Conservation (phyloP, 2,329 filamentous ascomycete genomes). For the Phaeoacremonium minimum region DNA sequence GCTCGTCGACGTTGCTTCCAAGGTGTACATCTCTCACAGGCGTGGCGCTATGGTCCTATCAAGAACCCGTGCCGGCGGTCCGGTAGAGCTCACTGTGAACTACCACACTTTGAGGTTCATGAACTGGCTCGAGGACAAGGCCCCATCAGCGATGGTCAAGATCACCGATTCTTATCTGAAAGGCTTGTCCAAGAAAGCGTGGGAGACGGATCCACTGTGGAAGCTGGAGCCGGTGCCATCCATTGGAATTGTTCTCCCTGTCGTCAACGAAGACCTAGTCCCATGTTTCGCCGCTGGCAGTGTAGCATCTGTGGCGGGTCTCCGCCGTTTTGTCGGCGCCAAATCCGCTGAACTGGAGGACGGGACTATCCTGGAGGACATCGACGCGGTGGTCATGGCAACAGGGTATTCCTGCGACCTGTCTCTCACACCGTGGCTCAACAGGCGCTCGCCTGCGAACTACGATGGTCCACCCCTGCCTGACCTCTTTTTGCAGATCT, state of each 20-base stretch:
- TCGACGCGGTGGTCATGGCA: conserved; percentile 1
- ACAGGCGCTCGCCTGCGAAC: neutral
- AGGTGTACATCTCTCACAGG: conserved; percentile 16
- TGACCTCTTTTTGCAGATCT: conserved; percentile 2
- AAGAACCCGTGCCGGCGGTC: neutral
- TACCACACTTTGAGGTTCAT: neutral
- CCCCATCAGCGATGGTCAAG: neutral
- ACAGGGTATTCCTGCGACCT: conserved; percentile 1
- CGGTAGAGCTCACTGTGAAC: conserved; percentile 1
- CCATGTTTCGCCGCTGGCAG: neutral
- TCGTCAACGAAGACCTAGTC: conserved; percentile 1
- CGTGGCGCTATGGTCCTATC: conserved; percentile 9
- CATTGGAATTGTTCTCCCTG: neutral
- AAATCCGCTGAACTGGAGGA: conserved; percentile 2
- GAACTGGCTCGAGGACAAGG: conserved; percentile 1
- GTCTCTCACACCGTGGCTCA: conserved; percentile 1
- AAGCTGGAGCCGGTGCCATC: neutral
- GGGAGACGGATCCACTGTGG: conserved; percentile 2
- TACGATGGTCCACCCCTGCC: neutral
- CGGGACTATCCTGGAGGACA: conserved; percentile 2
- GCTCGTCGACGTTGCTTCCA: conserved; percentile 10
- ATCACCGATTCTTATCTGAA: neutral
- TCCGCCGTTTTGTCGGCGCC: conserved; percentile 1
- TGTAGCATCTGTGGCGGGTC: neutral
- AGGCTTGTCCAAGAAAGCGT: neutral